Evolutionary conservation across 2,329 filamentous ascomycete species (phyloP), one percentile per base, ranked within the genome.

Genomic region (Dactylellina drechsleri): DNA sequence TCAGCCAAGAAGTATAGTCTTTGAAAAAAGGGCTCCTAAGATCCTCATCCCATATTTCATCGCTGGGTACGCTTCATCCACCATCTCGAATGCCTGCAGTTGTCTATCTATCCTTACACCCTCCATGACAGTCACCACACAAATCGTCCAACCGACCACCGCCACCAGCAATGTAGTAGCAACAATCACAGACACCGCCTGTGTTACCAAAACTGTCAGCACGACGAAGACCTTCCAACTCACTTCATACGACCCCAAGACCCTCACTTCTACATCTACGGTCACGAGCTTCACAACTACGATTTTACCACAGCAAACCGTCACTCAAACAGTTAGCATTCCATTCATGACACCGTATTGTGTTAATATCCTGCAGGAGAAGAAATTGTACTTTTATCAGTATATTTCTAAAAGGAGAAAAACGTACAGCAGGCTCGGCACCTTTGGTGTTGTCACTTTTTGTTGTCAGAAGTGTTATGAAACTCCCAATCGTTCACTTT

Each of bases 301-400:
- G 1, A 47, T 16, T 16, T 18, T 28, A 20, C 52, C 57, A 6
- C 40, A 13, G 15, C 16, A 26, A 1, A 70, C 66, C 1, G 36
- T 53, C 20, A 70, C 66, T 1, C 36, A 57, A 16, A 57, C 50
- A 0, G 28, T 57, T 18, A 7, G 40, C 4, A 49, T 62, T 10
- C 66, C 66, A 15, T 70, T 61, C 49, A 61, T 56, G 56, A 68
- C 65, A 2, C 66, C 66, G n/a, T 70, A 70, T 23, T 70, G 66
- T 31, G 66, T 70, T 23, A 61, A 56, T 12, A 61, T 70, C 28
- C 49, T 70, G n/a, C 28, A 61, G 13, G 66, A 70, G 1, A 70
- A 70, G 23, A 70, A 70, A 20, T 40, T 70, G 0, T 5, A 20
- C 13, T 49, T 36, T 13, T 70, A 56, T 5, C 6, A 18, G 13